These are phyloP conservation scores for Ganoderma resinaceum DNA, from an alignment of 1,284 basidiomycete species.

Conservation along the genomic window DNA sequence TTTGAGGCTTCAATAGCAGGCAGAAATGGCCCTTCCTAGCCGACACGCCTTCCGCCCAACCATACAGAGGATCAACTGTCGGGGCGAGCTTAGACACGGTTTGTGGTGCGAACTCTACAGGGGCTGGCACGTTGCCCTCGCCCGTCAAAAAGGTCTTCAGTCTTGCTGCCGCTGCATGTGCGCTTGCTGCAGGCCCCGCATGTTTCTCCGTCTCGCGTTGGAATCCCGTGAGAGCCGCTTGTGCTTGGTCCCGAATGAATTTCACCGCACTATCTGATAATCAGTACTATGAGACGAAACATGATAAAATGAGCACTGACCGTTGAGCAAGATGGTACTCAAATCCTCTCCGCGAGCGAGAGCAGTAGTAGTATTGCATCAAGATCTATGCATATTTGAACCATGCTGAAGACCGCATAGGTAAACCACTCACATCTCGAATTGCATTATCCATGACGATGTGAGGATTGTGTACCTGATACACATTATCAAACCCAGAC, in stretches of 20 bases:
- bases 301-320: slow-evolving; percentile 51
- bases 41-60: slow-evolving; percentile 75
- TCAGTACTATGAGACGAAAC: slow-evolving; percentile 15
- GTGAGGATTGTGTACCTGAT: slow-evolving; percentile 89
- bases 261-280: slow-evolving; percentile 72
- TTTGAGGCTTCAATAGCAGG: slow-evolving; percentile 90
- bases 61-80: slow-evolving; percentile 64
- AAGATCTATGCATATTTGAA: slow-evolving; percentile 61
- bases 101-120: slow-evolving; percentile 47
- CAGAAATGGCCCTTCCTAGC: slow-evolving; percentile 80
- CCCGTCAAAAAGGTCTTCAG: slow-evolving; percentile 68
- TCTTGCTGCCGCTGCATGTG: slow-evolving; percentile 67
- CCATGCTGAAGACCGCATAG: neutral
- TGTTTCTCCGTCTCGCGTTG: slow-evolving; percentile 44
- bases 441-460: slow-evolving; percentile 83
- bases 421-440: slow-evolving; percentile 41
- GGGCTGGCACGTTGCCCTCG: slow-evolving; percentile 45
- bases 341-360: slow-evolving; percentile 75
- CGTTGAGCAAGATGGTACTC: slow-evolving; percentile 90
- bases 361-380: slow-evolving; percentile 91
- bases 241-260: slow-evolving; percentile 84
- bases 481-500: slow-evolving; percentile 89
- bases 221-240: slow-evolving; percentile 47
- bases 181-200: slow-evolving; percentile 47
- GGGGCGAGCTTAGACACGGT: slow-evolving; percentile 28